Base-by-base conservation (phyloP, 805 yeast genomes). In the Barnettozyma wickerhamii region DNA sequence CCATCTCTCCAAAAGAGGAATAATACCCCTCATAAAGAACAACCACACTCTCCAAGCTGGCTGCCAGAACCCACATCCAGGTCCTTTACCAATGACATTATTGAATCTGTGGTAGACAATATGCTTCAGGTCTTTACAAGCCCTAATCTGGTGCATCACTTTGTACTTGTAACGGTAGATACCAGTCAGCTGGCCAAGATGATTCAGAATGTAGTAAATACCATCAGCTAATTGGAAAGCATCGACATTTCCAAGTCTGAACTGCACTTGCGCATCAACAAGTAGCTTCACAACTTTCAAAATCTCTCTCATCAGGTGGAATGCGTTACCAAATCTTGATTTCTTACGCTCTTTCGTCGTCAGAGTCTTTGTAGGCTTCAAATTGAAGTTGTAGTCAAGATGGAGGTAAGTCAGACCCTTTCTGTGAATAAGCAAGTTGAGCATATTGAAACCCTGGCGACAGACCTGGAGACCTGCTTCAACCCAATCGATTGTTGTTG, bases 31-130 rank as follows among this genome's bases (percentile, higher is more conserved):
- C 65, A 93, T 63, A 62, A 91, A 91, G 39, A 80, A 84, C 2
- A 93, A 68, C 99, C 99, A 93, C 2, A 90, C 91, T 51, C 96
- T 69, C 99, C 98, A 93, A 1, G 96, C 86, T 0, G 99, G 99
- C 57, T 93, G 98, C 99, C 99, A 93, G 60, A 93, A 85, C 1
- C 99, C 99, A 66, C 95, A 86, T 0, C 99, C 99, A 1, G 99
- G 98, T 3, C 99, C 99, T 57, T 91, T 93, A 0, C 97, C 97
- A 19, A 93, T 84, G n/a, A 77, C 68, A 28, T 72, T 70, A 56
- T 93, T 93, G 66, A 93, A 93, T 46, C 83, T 71, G 48, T 86
- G 74, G 57, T 93, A 93, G 1, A 93, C 83, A 6, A 91, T 81
- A 59, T 93, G 99, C 62, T 93, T 93, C 53, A 93, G 65, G 63